Percentiles rank a stretch among this genome's conserved stretches.
These are phyloP conservation scores for Lentinula sp. DNA, from an alignment of 768 basidiomycete genomes.

Conservation along the genomic window DNA sequence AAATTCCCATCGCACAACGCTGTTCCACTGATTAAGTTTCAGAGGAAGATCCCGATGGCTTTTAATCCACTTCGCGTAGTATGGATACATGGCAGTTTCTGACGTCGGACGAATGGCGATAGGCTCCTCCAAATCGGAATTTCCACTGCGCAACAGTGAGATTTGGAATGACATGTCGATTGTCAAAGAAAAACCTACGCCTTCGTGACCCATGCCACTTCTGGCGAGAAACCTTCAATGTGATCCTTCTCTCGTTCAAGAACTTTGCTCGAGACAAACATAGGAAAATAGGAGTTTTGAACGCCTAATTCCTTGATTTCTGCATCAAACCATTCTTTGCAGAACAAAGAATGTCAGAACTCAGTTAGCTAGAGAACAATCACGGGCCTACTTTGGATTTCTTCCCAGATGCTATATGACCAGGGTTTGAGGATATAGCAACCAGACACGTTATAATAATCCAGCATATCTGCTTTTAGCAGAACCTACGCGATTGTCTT, in stretches of 20 bases:
- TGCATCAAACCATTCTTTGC: conserved; percentile 83
- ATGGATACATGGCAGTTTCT: conserved; percentile 99
- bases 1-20: conserved; percentile 99
- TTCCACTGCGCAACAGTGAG: conserved; percentile 48
- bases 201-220: conserved; percentile 99
- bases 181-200: conserved; percentile 51
- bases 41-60: conserved; percentile 95
- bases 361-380: neutral
- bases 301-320: conserved; percentile 93
- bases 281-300: conserved; percentile 97
- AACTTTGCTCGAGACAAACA: conserved; percentile 92
- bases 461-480: conserved; percentile 97
- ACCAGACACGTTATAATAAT: conserved; percentile 97
- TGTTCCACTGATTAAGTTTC: conserved; percentile 99
- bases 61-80: conserved; percentile 99
- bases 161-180: neutral
- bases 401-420: conserved; percentile 97
- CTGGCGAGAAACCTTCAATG: conserved; percentile 98
- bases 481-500: conserved; percentile 58
- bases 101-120: conserved; percentile 98
- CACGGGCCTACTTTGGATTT: conserved; percentile 68
- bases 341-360: neutral
- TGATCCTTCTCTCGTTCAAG: conserved; percentile 97
- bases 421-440: conserved; percentile 98
- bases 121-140: conserved; percentile 91